phyloP scores from a whole-genome alignment of 768 basidiomycete genomes.

The Naganishia vishniacii region DNA sequence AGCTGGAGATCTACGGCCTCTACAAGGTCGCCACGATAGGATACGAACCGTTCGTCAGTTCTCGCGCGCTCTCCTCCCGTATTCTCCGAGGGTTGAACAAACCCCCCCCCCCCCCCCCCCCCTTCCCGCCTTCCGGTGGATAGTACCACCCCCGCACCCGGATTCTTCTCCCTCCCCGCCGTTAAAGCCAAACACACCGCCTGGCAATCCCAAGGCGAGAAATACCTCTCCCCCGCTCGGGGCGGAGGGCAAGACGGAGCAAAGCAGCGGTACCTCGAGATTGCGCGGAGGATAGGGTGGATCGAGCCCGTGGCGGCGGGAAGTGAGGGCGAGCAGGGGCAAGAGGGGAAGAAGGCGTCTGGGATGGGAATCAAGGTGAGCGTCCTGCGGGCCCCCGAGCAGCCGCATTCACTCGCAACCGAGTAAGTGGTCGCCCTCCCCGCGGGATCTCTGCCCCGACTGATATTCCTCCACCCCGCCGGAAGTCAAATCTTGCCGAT shows the following conservation, averaged over 20 bases:
- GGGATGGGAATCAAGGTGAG: slow-evolving; percentile 41
- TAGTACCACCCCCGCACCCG: slow-evolving; percentile 39
- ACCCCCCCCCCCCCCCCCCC: too few relatives aligned
- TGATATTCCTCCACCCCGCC: neutral
- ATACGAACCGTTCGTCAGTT: slow-evolving; percentile 38
- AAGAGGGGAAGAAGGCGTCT: slow-evolving; percentile 16
- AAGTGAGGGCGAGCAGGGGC: slow-evolving; percentile 25
- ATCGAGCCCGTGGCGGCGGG: too few relatives aligned
- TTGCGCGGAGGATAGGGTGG: slow-evolving; percentile 41
- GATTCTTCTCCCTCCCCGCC: slow-evolving; percentile 38
- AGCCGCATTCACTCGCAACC: neutral
- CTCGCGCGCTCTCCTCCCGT: neutral
- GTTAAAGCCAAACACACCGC: slow-evolving; percentile 44
- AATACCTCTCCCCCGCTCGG: slow-evolving; percentile 23
- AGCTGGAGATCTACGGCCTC: slow-evolving; percentile 46
- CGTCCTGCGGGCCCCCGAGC: slow-evolving; percentile 28
- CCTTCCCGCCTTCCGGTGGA: too few relatives aligned
- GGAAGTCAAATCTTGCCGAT: slow-evolving; percentile 35
- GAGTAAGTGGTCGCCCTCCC: neutral
- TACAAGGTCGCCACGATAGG: slow-evolving; percentile 37
- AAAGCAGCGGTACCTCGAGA: slow-evolving; percentile 36
- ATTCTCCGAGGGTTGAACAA: too few relatives aligned
- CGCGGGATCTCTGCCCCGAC: neutral
- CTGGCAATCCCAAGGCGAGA: slow-evolving; percentile 31
- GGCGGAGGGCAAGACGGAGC: slow-evolving; percentile 26